Percentiles rank a stretch among this genome's conserved stretches.
Conservation (phyloP, 2,329 filamentous ascomycete species). For the Akanthomyces muscarius region DNA sequence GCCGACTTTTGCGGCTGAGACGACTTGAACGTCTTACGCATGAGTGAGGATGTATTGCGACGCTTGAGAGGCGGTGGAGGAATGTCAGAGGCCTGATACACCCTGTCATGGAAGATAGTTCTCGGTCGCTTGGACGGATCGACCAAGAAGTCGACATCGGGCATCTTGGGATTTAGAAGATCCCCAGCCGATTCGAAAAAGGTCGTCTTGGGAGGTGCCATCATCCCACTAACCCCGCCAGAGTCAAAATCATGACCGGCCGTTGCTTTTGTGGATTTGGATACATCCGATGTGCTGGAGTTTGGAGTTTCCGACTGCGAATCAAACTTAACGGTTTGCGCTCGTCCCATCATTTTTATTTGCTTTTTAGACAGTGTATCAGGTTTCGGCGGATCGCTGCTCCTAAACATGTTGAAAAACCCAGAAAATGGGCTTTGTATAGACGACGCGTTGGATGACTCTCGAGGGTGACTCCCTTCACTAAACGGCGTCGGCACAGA, state of each 20-base stretch:
- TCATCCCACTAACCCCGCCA: constrained; percentile 43
- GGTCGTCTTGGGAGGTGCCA: constrained; percentile 81
- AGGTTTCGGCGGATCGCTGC: constrained; percentile 47
- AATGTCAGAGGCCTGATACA: constrained; percentile 92
- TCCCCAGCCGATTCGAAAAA: constrained; percentile 95
- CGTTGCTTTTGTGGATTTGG: constrained; percentile 39
- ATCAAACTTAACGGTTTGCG: constrained; percentile 63
- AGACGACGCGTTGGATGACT: constrained; percentile 29
- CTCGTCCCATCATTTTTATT: constrained; percentile 69
- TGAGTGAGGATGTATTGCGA: constrained; percentile 37
- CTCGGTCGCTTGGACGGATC: constrained; percentile 77
- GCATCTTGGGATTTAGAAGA: constrained; percentile 83
- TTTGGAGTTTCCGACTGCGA: constrained; percentile 23
- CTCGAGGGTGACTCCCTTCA: constrained; percentile 21
- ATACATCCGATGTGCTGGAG: constrained; percentile 20
- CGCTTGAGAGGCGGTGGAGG: constrained; percentile 70
- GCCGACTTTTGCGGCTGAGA: constrained; percentile 23
- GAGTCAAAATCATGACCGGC: constrained; percentile 46
- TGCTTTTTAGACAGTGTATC: constrained; percentile 54
- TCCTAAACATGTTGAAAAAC: constrained; percentile 72
- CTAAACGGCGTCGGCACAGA: constrained; percentile 35
- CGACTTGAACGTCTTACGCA: constrained; percentile 29
- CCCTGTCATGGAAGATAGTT: constrained; percentile 93
- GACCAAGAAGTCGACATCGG: constrained; percentile 74
- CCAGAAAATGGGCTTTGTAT: constrained; percentile 52